phyloP scores from a whole-genome alignment of 1,284 basidiomycete species.

The Earliella scabrosa region DNA sequence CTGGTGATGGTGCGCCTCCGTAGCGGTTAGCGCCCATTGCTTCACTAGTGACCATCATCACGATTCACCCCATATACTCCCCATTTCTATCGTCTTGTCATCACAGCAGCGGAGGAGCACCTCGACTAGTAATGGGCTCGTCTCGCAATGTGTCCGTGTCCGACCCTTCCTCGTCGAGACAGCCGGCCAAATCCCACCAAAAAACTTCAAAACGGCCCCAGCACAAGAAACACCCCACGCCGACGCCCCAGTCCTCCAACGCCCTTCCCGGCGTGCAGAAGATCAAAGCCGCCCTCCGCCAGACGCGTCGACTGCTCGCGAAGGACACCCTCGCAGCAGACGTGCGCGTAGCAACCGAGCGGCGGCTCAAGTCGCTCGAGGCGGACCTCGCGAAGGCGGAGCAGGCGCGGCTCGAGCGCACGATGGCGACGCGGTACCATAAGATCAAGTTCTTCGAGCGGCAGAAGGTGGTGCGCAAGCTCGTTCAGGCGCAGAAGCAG shows the following conservation, averaged over 20 bases:
- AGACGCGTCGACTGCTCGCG: conserved; percentile 78
- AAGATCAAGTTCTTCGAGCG: conserved; percentile 91
- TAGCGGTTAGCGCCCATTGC: too few species aligned
- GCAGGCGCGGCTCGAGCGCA: conserved; percentile 65
- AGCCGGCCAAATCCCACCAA: conserved; percentile 1
- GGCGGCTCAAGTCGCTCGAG: conserved; percentile 75
- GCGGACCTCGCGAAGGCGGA: conserved; percentile 72
- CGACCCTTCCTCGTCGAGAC: conserved; percentile 20
- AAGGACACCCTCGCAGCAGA: conserved; percentile 84
- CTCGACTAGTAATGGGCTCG: not conserved
- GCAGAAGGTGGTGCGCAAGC: conserved; percentile 78
- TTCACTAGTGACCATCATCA: too few species aligned
- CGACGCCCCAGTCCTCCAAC: conserved; percentile 2
- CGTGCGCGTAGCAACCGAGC: conserved; percentile 77
- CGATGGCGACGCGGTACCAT: conserved; percentile 78
- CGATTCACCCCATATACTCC: too few species aligned
- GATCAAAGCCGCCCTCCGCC: conserved; percentile 78
- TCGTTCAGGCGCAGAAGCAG: conserved; percentile 64
- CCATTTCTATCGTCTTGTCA: too few species aligned
- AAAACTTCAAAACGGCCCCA: conserved; percentile 17
- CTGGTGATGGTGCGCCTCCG: too few species aligned
- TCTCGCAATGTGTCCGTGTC: not conserved
- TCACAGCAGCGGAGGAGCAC: too few species aligned
- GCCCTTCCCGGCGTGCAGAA: conserved; percentile 69
- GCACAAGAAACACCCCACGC: conserved; percentile 17